phyloP scores from a whole-genome alignment of 2,329 filamentous ascomycete genomes.

The Fusarium sambucinum region DNA sequence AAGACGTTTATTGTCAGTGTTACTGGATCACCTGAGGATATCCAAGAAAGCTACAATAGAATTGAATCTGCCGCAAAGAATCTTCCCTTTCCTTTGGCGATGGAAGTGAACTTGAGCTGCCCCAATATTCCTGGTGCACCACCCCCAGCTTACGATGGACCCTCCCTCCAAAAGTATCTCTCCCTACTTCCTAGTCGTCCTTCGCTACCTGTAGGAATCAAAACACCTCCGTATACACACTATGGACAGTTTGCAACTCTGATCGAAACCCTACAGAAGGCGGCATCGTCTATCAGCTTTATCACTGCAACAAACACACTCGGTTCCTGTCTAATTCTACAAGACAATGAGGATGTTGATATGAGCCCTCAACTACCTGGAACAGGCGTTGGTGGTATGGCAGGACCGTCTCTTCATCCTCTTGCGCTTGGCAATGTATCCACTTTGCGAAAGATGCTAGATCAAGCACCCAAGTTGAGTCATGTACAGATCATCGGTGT shows the following conservation, averaged over 20 bases:
- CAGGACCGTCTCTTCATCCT: slow-evolving; percentile 77
- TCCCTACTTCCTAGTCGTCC: slow-evolving; percentile 56
- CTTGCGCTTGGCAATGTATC: slow-evolving; percentile 80
- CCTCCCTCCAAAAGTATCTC: slow-evolving; percentile 67
- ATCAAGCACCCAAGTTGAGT: slow-evolving; percentile 60
- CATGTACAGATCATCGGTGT: slow-evolving; percentile 76
- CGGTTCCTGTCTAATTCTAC: slow-evolving; percentile 73
- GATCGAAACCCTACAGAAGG: slow-evolving; percentile 60
- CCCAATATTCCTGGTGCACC: slow-evolving; percentile 78
- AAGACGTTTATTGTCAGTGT: slow-evolving; percentile 79
- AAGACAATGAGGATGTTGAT: slow-evolving; percentile 31
- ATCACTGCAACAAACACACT: slow-evolving; percentile 81
- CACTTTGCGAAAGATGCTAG: slow-evolving; percentile 72
- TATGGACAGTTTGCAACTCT: slow-evolving; percentile 72
- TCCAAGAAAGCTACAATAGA: slow-evolving; percentile 66
- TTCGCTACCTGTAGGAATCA: slow-evolving; percentile 68
- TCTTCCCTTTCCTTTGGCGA: slow-evolving; percentile 66
- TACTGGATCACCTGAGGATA: slow-evolving; percentile 71
- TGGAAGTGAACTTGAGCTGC: slow-evolving; percentile 84
- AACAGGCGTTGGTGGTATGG: slow-evolving; percentile 76
- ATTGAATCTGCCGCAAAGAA: slow-evolving; percentile 57
- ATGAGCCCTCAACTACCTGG: slow-evolving; percentile 62
- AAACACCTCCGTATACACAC: slow-evolving; percentile 82
- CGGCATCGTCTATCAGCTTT: slow-evolving; percentile 65
- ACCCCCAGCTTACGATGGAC: slow-evolving; percentile 75